Conservation (phyloP, 1,139 yeast species). For the Lodderomyces parapsilosis region DNA sequence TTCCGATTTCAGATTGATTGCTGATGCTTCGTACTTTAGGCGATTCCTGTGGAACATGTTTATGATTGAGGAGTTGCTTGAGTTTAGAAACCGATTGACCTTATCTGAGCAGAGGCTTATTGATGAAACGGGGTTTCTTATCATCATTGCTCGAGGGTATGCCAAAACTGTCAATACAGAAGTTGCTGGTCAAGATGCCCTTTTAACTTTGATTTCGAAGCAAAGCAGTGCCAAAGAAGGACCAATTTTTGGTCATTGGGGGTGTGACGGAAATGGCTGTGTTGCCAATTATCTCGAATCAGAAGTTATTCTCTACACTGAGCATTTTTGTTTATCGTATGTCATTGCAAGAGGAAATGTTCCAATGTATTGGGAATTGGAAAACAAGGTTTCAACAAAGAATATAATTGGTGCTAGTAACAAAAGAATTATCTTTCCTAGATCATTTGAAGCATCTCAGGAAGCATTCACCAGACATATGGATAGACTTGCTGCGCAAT, state of each 20-base stretch:
- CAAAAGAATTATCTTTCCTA: slow-evolving; percentile 51
- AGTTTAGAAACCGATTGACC: slow-evolving; percentile 57
- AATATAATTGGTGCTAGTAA: slow-evolving; percentile 39
- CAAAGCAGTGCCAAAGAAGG: slow-evolving; percentile 63
- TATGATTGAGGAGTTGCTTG: slow-evolving; percentile 56
- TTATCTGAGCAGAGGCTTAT: slow-evolving; percentile 47
- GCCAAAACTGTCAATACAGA: slow-evolving; percentile 57
- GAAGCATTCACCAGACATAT: slow-evolving; percentile 65
- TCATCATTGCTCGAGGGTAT: slow-evolving; percentile 65
- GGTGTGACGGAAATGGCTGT: slow-evolving; percentile 70
- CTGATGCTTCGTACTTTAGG: slow-evolving; percentile 49
- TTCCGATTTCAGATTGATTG: slow-evolving; percentile 33
- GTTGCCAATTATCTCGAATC: slow-evolving; percentile 68
- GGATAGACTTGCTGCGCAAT: slow-evolving; percentile 54
- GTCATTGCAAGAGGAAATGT: slow-evolving; percentile 65
- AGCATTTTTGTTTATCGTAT: slow-evolving; percentile 54
- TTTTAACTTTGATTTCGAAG: slow-evolving; percentile 64
- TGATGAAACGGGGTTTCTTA: slow-evolving; percentile 57
- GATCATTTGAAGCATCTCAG: slow-evolving; percentile 64
- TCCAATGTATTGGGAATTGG: slow-evolving; percentile 63
- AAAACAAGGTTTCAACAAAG: slow-evolving; percentile 41
- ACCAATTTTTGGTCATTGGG: slow-evolving; percentile 64
- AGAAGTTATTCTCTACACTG: slow-evolving; percentile 59
- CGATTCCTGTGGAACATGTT: slow-evolving; percentile 67
- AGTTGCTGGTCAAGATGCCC: slow-evolving; percentile 33